These are phyloP conservation scores for Amanita rubescens DNA, from an alignment of 768 basidiomycete species.

Conservation along the genomic window DNA sequence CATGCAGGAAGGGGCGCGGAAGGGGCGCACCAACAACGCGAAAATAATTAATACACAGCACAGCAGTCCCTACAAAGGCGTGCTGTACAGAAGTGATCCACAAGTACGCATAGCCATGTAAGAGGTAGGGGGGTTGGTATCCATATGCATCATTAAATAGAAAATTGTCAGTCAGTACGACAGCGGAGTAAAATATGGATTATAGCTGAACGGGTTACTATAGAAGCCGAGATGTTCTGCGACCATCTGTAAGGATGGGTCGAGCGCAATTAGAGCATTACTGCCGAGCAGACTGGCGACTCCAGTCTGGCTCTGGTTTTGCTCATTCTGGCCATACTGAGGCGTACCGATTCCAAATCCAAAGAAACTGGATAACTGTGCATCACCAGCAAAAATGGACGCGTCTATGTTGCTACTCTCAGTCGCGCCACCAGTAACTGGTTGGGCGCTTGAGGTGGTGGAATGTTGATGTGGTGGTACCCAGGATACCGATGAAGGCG, in stretches of 20 bases:
- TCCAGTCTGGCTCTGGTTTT: neutral
- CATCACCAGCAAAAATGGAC: neutral
- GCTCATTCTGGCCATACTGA: neutral
- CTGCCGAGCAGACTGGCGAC: neutral
- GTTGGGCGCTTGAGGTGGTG: neutral
- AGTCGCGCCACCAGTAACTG: neutral
- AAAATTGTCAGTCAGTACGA: constrained; percentile 1
- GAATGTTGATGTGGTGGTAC: neutral
- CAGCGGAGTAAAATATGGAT: constrained; percentile 1
- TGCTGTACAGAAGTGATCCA: neutral
- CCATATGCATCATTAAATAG: neutral
- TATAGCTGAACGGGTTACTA: neutral
- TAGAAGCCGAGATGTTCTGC: constrained; percentile 6
- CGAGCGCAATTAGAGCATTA: neutral
- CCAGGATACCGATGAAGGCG: neutral
- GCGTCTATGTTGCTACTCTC: neutral
- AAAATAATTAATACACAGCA: too few relatives aligned
- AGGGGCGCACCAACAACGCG: too few relatives aligned
- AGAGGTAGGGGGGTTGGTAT: neutral
- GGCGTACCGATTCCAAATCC: neutral
- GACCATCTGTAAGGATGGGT: constrained; percentile 1
- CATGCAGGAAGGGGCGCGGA: too few relatives aligned
- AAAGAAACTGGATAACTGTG: neutral
- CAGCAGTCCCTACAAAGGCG: too few relatives aligned
- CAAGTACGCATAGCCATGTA: neutral